phyloP scores from a whole-genome alignment of 2,329 filamentous ascomycete genomes.

The Pyrenochaeta sp. region DNA sequence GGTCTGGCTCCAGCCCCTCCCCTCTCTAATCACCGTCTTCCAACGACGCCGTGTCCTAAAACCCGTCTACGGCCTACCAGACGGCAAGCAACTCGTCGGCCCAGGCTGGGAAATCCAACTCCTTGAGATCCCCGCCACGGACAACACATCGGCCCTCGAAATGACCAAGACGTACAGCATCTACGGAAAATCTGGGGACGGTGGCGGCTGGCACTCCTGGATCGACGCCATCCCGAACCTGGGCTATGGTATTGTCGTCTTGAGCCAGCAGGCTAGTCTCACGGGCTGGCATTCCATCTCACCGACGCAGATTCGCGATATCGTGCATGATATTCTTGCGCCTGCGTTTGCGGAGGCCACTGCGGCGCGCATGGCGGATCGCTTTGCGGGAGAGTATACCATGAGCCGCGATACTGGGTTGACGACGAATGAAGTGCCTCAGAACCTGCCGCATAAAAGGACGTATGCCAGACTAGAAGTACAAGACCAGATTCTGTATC shows the following conservation, averaged over 20 bases:
- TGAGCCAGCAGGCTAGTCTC: constrained; percentile 26
- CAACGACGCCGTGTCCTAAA: constrained; percentile 34
- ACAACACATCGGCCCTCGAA: constrained; percentile 6
- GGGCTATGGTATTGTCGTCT: constrained; percentile 37
- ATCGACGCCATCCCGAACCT: constrained; percentile 40
- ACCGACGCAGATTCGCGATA: constrained; percentile 21
- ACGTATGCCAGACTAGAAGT: constrained; percentile 35
- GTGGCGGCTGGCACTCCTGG: constrained; percentile 41
- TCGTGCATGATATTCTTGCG: constrained; percentile 31
- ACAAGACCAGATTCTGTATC: constrained; percentile 33
- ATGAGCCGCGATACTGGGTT: constrained; percentile 26
- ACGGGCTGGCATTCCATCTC: constrained; percentile 22
- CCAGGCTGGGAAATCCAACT: constrained; percentile 41
- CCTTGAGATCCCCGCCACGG: constrained; percentile 16
- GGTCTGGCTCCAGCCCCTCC: constrained; percentile 33
- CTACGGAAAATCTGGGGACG: constrained; percentile 43
- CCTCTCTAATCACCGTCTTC: constrained; percentile 31
- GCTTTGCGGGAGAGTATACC: constrained; percentile 33
- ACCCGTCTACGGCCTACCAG: constrained; percentile 28
- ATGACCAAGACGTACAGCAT: constrained; percentile 29
- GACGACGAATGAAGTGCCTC: constrained; percentile 21
- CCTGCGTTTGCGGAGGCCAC: constrained; percentile 36
- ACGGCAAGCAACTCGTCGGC: constrained; percentile 37
- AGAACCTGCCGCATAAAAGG: constrained; percentile 6
- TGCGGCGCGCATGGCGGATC: constrained; percentile 10